Percentiles rank a stretch among this genome's conserved stretches.
Conservation (phyloP, 2,329 filamentous ascomycete species). For the Paraphoma sp. region DNA sequence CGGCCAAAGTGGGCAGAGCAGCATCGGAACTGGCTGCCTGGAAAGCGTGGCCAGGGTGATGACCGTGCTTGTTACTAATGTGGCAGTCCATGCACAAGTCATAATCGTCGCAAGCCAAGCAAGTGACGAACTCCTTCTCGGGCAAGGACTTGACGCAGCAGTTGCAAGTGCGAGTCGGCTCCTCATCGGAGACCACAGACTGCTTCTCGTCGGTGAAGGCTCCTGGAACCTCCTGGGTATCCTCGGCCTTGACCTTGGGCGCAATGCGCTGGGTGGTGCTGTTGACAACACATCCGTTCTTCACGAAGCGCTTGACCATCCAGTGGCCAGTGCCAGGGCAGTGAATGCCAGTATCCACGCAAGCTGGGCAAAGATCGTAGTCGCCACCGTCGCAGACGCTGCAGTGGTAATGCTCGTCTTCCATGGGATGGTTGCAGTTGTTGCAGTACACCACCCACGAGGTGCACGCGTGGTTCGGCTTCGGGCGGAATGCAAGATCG, state of each 20-base stretch:
- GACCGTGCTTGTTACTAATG: conserved; percentile 77
- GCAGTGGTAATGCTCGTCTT: conserved; percentile 90
- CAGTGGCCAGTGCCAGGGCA: conserved; percentile 85
- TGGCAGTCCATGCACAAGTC: conserved; percentile 91
- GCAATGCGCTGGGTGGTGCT: conserved; percentile 84
- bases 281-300: conserved; percentile 78
- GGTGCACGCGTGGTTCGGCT: conserved; percentile 49
- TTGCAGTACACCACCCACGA: conserved; percentile 92
- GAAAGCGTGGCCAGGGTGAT: conserved; percentile 89
- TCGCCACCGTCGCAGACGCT: conserved; percentile 91
- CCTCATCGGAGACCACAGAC: conserved; percentile 42
- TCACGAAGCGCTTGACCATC: conserved; percentile 89
- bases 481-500: conserved; percentile 49
- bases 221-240: conserved; percentile 52
- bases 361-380: conserved; percentile 87
- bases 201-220: conserved; percentile 55
- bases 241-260: conserved; percentile 62
- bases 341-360: conserved; percentile 75
- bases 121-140: conserved; percentile 84
- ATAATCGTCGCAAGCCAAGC: conserved; percentile 83
- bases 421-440: conserved; percentile 78
- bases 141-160: conserved; percentile 73
- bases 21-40: conserved; percentile 69
- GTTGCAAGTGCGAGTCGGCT: conserved; percentile 73
- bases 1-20: conserved; percentile 63